phyloP scores from a whole-genome alignment of 768 basidiomycete species.

The Pilatotrama ljubarskyi region DNA sequence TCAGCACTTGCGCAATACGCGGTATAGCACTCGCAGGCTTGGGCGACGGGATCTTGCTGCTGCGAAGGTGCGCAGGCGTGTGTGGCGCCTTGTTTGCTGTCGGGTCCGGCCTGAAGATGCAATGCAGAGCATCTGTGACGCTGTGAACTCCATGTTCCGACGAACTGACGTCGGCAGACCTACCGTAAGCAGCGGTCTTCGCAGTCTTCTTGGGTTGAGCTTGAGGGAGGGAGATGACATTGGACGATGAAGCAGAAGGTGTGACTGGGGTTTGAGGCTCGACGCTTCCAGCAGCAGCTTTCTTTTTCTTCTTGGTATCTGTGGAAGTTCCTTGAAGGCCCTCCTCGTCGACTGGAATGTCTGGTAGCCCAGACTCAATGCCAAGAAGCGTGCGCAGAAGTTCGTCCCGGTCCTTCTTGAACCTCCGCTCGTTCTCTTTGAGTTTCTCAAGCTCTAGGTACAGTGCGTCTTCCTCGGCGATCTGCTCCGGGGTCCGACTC shows the following conservation, averaged over 20 bases:
- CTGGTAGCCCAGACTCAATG: conserved; percentile 82
- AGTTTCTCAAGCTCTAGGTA: conserved; percentile 93
- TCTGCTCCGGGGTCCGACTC: conserved; percentile 82
- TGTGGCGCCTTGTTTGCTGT: conserved; percentile 75
- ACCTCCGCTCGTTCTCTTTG: conserved; percentile 87
- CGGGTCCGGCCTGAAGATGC: conserved; percentile 69
- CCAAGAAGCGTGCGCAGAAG: conserved; percentile 82
- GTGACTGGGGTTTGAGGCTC: conserved; percentile 37
- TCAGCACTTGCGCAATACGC: conserved; percentile 74
- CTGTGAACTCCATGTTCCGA: background rate
- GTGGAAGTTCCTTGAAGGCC: conserved; percentile 45
- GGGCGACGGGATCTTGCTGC: conserved; percentile 79
- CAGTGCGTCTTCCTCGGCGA: conserved; percentile 92
- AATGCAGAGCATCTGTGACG: conserved; percentile 61
- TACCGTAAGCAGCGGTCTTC: conserved; percentile 64
- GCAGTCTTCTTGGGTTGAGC: conserved; percentile 40
- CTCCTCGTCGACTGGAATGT: conserved; percentile 68
- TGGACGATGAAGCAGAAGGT: conserved; percentile 22
- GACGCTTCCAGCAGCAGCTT: conserved; percentile 33
- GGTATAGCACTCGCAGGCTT: conserved; percentile 66
- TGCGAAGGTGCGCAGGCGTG: conserved; percentile 80
- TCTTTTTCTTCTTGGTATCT: conserved; percentile 65
- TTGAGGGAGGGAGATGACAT: conserved; percentile 39
- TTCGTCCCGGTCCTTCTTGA: conserved; percentile 87
- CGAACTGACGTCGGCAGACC: background rate